These are phyloP conservation scores for Trametes coccinea DNA, from an alignment of 768 basidiomycete species.

Conservation along the genomic window DNA sequence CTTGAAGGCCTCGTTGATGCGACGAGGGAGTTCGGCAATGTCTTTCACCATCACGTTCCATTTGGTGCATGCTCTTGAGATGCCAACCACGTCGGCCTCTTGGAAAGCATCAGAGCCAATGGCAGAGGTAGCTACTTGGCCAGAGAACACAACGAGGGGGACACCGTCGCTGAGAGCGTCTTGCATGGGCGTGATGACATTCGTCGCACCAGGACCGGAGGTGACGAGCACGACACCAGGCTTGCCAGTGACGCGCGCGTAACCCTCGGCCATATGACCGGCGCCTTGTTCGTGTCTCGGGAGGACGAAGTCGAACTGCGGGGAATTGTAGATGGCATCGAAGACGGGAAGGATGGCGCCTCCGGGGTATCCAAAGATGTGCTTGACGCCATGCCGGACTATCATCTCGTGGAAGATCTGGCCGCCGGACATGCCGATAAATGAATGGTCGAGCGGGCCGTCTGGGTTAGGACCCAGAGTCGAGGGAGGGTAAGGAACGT, in stretches of 20 bases:
- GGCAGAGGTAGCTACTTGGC: conserved; percentile 98
- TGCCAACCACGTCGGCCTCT: conserved; percentile 96
- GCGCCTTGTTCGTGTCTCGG: conserved; percentile 98
- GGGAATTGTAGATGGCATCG: conserved; percentile 96
- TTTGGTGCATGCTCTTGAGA: conserved; percentile 96
- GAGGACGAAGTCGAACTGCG: conserved; percentile 92
- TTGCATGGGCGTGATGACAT: conserved; percentile 97
- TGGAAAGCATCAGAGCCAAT: conserved; percentile 99
- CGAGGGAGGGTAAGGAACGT: conserved; percentile 39
- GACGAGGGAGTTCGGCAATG: conserved; percentile 87
- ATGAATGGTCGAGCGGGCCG: conserved; percentile 71
- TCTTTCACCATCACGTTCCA: conserved; percentile 99
- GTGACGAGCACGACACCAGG: conserved; percentile 98
- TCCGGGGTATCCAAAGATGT: conserved; percentile 97
- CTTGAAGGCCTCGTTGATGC: conserved; percentile 99
- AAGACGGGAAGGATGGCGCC: conserved; percentile 99
- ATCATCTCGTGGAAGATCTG: conserved; percentile 99
- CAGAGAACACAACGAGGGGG: conserved; percentile 92
- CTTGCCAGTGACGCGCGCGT: conserved; percentile 95
- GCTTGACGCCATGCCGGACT: conserved; percentile 93
- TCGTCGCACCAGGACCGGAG: conserved; percentile 96
- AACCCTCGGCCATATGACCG: conserved; percentile 99
- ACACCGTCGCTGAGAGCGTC: conserved; percentile 94
- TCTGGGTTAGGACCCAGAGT: conserved; percentile 41
- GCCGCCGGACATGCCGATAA: conserved; percentile 93